These are phyloP conservation scores for Quercus variabilis DNA, from an alignment of 306 rosid genomes.

Conservation along the genomic window DNA sequence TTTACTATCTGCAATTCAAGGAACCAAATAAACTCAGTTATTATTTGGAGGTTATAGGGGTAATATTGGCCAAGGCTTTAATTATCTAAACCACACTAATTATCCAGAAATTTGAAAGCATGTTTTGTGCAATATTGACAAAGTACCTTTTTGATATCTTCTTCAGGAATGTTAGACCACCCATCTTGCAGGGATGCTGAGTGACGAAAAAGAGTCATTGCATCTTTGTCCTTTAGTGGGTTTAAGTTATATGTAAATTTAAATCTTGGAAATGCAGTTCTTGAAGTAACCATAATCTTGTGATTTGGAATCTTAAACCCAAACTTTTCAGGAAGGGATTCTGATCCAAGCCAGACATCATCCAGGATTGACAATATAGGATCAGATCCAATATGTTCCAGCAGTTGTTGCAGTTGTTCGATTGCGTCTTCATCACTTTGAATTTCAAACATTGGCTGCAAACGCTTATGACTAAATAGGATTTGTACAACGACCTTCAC, in stretches of 20 bases:
- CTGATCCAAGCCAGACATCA: slow-evolving; percentile 65
- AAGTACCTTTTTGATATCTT: slow-evolving; percentile 44
- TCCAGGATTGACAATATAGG: slow-evolving; percentile 49
- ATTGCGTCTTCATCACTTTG: slow-evolving; percentile 35
- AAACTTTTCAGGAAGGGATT: slow-evolving; percentile 40
- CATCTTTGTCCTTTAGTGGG: slow-evolving; percentile 35
- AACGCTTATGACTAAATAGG: slow-evolving; percentile 17
- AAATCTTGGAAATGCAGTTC: slow-evolving; percentile 30
- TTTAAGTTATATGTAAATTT: slow-evolving; percentile 22
- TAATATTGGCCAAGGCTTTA: not conserved
- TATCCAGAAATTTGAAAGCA: no score
- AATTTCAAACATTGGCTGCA: not conserved
- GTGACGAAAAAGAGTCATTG: slow-evolving; percentile 40
- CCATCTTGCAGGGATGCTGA: slow-evolving; percentile 30
- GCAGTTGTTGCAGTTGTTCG: slow-evolving; percentile 23
- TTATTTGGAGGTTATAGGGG: not conserved
- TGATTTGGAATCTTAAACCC: slow-evolving; percentile 25
- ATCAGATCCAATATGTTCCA: slow-evolving; percentile 9
- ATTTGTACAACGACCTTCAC: slow-evolving; percentile 12
- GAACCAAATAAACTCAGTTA: slow-evolving; percentile 2
- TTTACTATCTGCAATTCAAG: slow-evolving; percentile 43
- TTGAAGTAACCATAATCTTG: slow-evolving; percentile 69
- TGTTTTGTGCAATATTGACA: not conserved
- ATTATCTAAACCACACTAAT: not conserved
- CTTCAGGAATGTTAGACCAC: slow-evolving; percentile 12